Base-by-base conservation (phyloP, 1,139 yeast species). In the Suhomyces taliae region DNA sequence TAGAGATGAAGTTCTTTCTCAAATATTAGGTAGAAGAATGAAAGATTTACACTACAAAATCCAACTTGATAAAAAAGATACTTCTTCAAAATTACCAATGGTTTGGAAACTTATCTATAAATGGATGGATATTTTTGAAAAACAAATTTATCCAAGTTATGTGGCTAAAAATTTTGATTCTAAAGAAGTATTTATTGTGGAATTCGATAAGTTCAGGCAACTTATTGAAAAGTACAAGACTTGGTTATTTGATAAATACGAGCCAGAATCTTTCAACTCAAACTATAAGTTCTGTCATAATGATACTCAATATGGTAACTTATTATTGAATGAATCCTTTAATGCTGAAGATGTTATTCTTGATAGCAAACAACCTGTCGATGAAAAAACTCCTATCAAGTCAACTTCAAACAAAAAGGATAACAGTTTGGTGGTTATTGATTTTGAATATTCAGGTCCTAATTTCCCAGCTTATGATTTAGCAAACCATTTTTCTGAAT, bases 381-480 rank as follows among this genome's bases (percentile, higher is more conserved):
- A 49, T 10, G 58, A 49, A 14, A 50, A 47, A 8, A 33, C 50
- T 12, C 42, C 50, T 8, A 47, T 48, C 46, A 46, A 45, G 39
- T 43, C 65, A 12, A 68, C 77, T 33, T 64, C 70, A 43, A 66
- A 65, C 49, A 69, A 69, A 47, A 64, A 66, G 47, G 97, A 93
- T 70, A 75, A 82, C 31, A 85, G 83, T 60, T 74, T 93, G 54
- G 96, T 89, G 12, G 99, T 93, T 15, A 93, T 93, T 60, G 99
- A 93, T 65, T 93, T 93, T 65, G 99, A 93, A 68, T 93, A 91
- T 65, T 85, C 96, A 0, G 97, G 97, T 2, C 85, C 96, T n/a
- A 93, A 91, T 61, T 77, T 85, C 45, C 90, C 96, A 1, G 96
- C 96, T 0, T 88, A 76, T 62, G 99, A 93, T 64, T 81, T 93